Evolutionary conservation across 1,139 yeast species (phyloP).

Genomic region (Magnusiomyces fungicola): DNA sequence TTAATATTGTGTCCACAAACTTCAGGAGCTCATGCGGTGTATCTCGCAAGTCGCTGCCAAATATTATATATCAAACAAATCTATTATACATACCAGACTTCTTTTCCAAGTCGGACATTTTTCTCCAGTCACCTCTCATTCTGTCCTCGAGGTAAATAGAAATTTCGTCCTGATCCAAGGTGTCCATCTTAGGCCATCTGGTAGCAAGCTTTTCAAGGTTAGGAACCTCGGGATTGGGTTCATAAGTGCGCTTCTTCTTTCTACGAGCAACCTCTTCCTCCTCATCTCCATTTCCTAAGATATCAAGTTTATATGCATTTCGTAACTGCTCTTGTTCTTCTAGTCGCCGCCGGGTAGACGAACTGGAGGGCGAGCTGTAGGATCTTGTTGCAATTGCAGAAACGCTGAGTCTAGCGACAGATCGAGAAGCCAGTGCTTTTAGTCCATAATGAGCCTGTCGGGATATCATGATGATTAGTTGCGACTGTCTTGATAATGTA

Average conservation of each 20-base stretch:
- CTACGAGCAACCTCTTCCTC: conserved; percentile 26
- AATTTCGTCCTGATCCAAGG: conserved; percentile 38
- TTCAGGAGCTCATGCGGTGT: background rate
- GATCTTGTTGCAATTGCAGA: too few relatives aligned
- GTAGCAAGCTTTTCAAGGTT: conserved; percentile 24
- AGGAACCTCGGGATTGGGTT: conserved; percentile 28
- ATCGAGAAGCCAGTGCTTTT: too few relatives aligned
- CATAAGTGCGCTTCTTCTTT: conserved; percentile 20
- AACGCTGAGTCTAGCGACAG: too few relatives aligned
- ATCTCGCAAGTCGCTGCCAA: background rate
- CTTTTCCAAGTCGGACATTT: conserved; percentile 32
- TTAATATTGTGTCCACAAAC: background rate
- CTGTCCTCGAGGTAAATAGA: conserved; percentile 38
- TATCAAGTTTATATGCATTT: conserved; percentile 26
- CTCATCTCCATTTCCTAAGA: conserved; percentile 26
- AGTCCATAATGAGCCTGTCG: too few relatives aligned
- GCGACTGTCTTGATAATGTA: too few relatives aligned
- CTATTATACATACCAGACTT: conserved; percentile 30
- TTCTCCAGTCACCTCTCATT: conserved; percentile 39
- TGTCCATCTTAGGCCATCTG: conserved; percentile 36
- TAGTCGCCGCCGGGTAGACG: conserved; percentile 12
- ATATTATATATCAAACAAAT: too few relatives aligned
- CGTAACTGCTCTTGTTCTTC: conserved; percentile 27
- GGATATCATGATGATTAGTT: too few relatives aligned
- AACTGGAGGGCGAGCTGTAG: conserved; percentile 2